Evolutionary conservation across 108 stramenopile genomes (phyloP), one percentile per base, ranked within the genome.

Genomic region (Cyclotella kingstonii): DNA sequence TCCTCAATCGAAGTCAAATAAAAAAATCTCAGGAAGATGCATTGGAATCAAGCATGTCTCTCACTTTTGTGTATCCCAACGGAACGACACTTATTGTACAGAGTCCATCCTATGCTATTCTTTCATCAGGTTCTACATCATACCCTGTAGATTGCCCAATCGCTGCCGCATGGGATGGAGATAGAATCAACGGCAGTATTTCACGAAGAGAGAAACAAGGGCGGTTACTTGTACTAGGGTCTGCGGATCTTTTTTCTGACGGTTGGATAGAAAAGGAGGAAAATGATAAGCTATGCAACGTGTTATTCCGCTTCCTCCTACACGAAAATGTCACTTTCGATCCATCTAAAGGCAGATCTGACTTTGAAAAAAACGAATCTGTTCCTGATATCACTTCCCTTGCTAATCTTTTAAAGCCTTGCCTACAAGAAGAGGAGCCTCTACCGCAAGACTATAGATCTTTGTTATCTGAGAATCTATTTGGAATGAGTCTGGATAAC

Each of bases 251-350:
- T 2, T 87, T 93, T 34, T 55, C 68, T 7, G 89, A 91, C 53
- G 68, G 76, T n/a, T 93, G 83, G 84, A 30, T 93, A 6, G 84
- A 86, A 53, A 84, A 89, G 76, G 87, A 91, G 40, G 84, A 89
- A 19, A 93, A 93, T 63, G 56, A 49, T 0, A 64, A 68, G 54
- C 49, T 93, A 8, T 68, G 57, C 36, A 84, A 87, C 38, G 69
- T 85, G 8, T 31, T 93, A 3, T 35, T 84, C 59, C 46, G 74
- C 18, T 93, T 58, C 34, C 56, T 77, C n/a, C 70, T 80, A 0
- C 48, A 35, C 9, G 59, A 64, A 38, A 51, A 44, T 30, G 25
- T 71, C 8, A 36, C 53, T 27, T 69, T 70, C 42, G 77, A 79
- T 62, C 61, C 72, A 9, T 67, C 72, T 5, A 6, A 54, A 15